Conservation (phyloP, 768 basidiomycete species). For the Auricularia auricula-judae region DNA sequence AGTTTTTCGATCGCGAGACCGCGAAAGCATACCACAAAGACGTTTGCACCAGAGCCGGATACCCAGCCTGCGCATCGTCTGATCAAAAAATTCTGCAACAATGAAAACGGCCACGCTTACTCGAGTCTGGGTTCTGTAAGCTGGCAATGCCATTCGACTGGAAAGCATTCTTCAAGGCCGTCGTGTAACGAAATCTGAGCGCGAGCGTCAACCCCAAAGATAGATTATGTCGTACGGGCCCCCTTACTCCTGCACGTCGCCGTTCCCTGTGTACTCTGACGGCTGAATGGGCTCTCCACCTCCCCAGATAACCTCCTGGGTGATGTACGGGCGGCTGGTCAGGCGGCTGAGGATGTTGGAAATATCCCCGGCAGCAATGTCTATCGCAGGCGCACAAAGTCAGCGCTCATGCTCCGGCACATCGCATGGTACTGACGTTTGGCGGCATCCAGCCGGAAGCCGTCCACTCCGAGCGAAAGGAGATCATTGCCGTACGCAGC, state of each 20-base stretch:
- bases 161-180: constrained; percentile 41
- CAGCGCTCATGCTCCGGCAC: neutral
- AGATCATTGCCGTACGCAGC: constrained; percentile 51
- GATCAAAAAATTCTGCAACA: constrained; percentile 21
- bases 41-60: constrained; percentile 39
- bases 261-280: constrained; percentile 42
- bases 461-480: constrained; percentile 49
- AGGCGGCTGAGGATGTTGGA: constrained; percentile 41
- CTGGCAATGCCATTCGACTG: constrained; percentile 36
- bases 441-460: constrained; percentile 51
- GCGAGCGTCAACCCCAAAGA: neutral
- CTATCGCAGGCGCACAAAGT: constrained; percentile 19
- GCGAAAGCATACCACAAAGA: constrained; percentile 34
- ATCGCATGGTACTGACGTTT: constrained; percentile 35
- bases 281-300: constrained; percentile 44
- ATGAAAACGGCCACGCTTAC: constrained; percentile 12
- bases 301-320: constrained; percentile 44
- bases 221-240: neutral
- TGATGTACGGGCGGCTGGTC: constrained; percentile 37
- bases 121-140: constrained; percentile 36
- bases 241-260: constrained; percentile 53
- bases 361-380: constrained; percentile 43
- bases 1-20: neutral
- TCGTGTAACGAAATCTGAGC: constrained; percentile 46
- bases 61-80: constrained; percentile 40